These are phyloP conservation scores for Hypsizygus ulmarius DNA, from an alignment of 1,284 basidiomycete species.

Conservation along the genomic window DNA sequence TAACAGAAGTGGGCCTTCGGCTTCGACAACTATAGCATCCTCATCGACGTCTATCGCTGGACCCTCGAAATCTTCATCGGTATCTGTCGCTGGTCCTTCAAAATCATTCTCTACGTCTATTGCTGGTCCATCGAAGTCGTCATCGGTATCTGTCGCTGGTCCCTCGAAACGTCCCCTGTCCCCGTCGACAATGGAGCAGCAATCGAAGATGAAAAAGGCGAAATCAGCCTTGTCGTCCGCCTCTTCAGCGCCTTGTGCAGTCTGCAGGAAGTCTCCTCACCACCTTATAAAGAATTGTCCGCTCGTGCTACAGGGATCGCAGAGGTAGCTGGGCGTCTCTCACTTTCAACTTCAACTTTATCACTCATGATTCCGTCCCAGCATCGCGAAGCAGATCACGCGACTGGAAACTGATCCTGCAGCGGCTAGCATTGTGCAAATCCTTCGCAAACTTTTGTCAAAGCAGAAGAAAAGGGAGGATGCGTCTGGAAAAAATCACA, in stretches of 20 bases:
- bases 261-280: conserved; percentile 42
- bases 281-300: conserved; percentile 50
- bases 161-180: conserved; percentile 28
- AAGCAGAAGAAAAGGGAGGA: conserved; percentile 39
- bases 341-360: not conserved
- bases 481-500: conserved; percentile 4
- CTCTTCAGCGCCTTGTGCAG: conserved; percentile 33
- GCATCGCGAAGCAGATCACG: conserved; percentile 47
- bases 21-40: no score
- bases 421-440: conserved; percentile 35
- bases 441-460: conserved; percentile 43
- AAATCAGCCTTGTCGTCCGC: conserved; percentile 23
- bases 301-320: conserved; percentile 44
- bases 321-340: conserved; percentile 38
- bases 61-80: not conserved
- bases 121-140: not conserved
- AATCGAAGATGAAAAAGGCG: conserved; percentile 35
- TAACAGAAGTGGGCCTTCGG: no score
- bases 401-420: conserved; percentile 45
- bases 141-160: conserved; percentile 9
- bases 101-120: no score
- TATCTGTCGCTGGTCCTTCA: no score
- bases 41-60: no score
- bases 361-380: conserved; percentile 4
- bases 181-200: conserved; percentile 14